These are phyloP conservation scores for Carallia brachiata DNA, from an alignment of 345 rosid genomes.

Conservation along the genomic window DNA sequence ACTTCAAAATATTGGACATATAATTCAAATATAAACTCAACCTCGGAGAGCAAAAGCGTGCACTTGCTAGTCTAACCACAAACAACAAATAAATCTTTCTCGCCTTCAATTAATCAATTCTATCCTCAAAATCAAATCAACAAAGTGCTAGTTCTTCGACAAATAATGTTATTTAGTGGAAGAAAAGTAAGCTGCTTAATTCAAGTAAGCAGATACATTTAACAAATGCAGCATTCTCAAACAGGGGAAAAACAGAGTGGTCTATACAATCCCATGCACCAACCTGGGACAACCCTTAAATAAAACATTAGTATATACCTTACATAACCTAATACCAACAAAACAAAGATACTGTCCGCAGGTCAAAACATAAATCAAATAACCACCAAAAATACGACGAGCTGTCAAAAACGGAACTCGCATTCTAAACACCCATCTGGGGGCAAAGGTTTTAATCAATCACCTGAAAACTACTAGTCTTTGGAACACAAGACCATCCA, in stretches of 20 bases:
- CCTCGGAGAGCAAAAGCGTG: no score
- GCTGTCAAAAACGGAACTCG: no score
- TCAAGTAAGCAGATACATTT: background rate
- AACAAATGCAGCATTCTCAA: no score
- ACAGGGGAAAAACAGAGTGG: no score
- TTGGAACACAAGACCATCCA: slow-evolving; percentile 84
- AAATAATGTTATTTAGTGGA: background rate
- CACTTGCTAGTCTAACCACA: background rate
- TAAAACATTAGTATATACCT: no score
- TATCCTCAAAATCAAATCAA: background rate
- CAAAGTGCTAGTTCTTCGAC: background rate
- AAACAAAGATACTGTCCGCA: no score
- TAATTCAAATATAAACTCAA: background rate
- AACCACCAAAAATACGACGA: background rate
- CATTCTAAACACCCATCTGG: no score
- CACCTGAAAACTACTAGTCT: slow-evolving; percentile 81
- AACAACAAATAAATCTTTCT: background rate
- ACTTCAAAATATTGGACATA: no score
- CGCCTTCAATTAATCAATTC: background rate
- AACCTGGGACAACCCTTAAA: no score
- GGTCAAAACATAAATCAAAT: background rate
- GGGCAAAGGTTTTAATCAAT: slow-evolving; percentile 8
- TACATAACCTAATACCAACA: no score
- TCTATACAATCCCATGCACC: no score
- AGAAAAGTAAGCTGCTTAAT: background rate